Conservation (phyloP, 2,329 filamentous ascomycete genomes). For the Apiospora phragmitis region DNA sequence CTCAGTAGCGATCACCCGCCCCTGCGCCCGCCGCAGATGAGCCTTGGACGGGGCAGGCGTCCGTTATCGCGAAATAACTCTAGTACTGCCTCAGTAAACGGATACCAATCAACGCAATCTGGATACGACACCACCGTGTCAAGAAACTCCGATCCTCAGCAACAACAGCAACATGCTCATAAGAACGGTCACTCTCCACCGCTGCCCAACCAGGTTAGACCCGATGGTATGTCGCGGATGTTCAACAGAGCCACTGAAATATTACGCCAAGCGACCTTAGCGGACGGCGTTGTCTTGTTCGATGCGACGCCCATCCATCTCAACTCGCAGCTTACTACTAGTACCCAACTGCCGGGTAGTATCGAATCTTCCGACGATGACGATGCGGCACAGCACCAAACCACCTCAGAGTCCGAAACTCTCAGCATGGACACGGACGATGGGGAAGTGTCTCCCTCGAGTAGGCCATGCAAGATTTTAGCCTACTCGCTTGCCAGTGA, state of each 20-base stretch:
- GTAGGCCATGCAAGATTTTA: constrained; percentile 30
- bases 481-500: constrained; percentile 30
- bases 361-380: constrained; percentile 3
- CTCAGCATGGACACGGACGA: constrained; percentile 30
- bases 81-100: not conserved
- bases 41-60: not conserved
- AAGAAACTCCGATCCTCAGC: not conserved
- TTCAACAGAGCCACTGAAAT: constrained; percentile 29
- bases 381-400: not conserved
- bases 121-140: not conserved
- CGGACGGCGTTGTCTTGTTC: constrained; percentile 33
- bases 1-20: not conserved
- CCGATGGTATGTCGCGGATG: constrained; percentile 4
- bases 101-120: not conserved
- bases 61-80: not conserved
- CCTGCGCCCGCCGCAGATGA: not conserved
- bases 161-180: not conserved
- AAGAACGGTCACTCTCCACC: constrained; percentile 12
- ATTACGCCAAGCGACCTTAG: constrained; percentile 30
- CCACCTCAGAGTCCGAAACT: constrained; percentile 21
- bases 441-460: constrained; percentile 26
- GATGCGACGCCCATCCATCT: constrained; percentile 26
- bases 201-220: not conserved
- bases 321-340: constrained; percentile 21
- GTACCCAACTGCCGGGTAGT: constrained; percentile 11